These are phyloP conservation scores for Dittrichia graveolens DNA, from an alignment of 129 eudicot species.

Conservation along the genomic window DNA sequence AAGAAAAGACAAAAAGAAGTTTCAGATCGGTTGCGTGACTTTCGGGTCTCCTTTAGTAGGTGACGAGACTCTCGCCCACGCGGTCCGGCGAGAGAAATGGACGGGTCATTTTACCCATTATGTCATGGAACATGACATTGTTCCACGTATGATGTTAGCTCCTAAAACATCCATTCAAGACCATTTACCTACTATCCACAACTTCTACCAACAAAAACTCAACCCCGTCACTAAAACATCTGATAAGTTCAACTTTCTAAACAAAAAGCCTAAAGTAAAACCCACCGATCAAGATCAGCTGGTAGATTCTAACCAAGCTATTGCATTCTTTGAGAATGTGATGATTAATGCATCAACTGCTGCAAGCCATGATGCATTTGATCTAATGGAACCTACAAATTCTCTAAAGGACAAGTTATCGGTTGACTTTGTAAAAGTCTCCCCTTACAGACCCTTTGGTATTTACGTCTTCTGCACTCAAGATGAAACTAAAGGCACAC, in stretches of 20 bases:
- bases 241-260: not conserved
- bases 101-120: constrained; percentile 54
- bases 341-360: constrained; percentile 53
- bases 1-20: constrained; percentile 12
- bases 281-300: constrained; percentile 6
- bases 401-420: constrained; percentile 51
- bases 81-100: constrained; percentile 71
- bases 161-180: constrained; percentile 51
- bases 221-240: constrained; percentile 6
- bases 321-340: constrained; percentile 41
- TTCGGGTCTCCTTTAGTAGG: constrained; percentile 79
- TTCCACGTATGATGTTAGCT: constrained; percentile 71
- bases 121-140: constrained; percentile 65
- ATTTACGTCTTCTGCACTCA: constrained; percentile 56
- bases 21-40: constrained; percentile 32
- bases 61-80: constrained; percentile 51
- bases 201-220: constrained; percentile 42
- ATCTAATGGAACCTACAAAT: constrained; percentile 63
- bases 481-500: constrained; percentile 21
- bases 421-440: constrained; percentile 48
- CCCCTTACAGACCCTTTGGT: constrained; percentile 85
- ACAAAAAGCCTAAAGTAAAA: not conserved
- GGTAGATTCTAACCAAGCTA: constrained; percentile 24
- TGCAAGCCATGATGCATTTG: constrained; percentile 68
- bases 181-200: constrained; percentile 41